Evolutionary conservation across 192 early-diverging fungal species (phyloP).

Genomic region (Umbelopsis vinacea): DNA sequence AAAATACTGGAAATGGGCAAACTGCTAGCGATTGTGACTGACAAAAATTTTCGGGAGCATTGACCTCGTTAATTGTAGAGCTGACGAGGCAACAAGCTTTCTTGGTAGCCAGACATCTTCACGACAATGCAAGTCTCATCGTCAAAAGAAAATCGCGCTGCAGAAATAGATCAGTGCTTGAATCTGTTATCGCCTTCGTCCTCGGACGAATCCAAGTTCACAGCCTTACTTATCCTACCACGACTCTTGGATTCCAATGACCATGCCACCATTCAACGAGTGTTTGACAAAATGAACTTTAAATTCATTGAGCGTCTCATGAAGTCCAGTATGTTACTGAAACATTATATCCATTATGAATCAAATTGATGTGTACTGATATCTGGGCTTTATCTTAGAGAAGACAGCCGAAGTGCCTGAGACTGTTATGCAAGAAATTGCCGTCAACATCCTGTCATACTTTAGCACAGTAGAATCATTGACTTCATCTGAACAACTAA

Average conservation of each 20-base stretch:
- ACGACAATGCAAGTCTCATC: neutral
- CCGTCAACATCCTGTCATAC: constrained; percentile 45
- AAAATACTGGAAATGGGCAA: no score
- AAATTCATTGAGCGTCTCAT: constrained; percentile 54
- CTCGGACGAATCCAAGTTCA: constrained; percentile 57
- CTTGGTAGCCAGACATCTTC: no score
- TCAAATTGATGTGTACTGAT: neutral
- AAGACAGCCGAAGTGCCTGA: constrained; percentile 38
- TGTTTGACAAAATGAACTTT: constrained; percentile 56
- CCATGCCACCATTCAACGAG: constrained; percentile 32
- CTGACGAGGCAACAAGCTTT: no score
- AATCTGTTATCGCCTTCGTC: constrained; percentile 39
- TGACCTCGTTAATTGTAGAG: no score
- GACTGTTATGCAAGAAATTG: constrained; percentile 41
- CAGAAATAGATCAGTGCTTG: constrained; percentile 46
- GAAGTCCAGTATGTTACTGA: constrained; percentile 40
- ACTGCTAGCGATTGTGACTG: no score
- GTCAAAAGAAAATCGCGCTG: constrained; percentile 28
- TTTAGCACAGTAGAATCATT: constrained; percentile 39
- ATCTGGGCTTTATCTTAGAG: neutral
- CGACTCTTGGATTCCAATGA: constrained; percentile 47
- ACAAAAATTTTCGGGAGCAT: no score
- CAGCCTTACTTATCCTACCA: constrained; percentile 51
- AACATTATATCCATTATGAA: neutral
- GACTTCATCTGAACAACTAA: constrained; percentile 25